A percentile compares a stretch with the other conserved stretches of the same genome.
Conservation (phyloP, 164 flowering plant genomes). For the Vitis amurensis region DNA sequence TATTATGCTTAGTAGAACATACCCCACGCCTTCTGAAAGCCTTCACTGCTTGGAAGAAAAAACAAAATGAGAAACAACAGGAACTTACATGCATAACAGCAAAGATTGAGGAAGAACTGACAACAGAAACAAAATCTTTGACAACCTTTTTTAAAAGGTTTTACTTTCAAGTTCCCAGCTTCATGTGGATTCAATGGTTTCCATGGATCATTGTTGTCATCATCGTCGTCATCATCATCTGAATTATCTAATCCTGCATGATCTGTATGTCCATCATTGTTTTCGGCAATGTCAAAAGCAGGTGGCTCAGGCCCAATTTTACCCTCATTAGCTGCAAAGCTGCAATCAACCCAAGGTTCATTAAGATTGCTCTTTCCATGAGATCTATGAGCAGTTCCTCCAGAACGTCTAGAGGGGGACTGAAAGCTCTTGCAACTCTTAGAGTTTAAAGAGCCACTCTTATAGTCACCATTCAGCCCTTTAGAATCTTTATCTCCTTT, state of each 20-base stretch:
- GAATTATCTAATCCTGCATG: conserved; percentile 28
- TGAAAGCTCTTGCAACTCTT: conserved; percentile 51
- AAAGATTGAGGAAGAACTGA: neutral
- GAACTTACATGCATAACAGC: neutral
- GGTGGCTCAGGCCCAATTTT: conserved; percentile 34
- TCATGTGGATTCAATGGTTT: conserved; percentile 95
- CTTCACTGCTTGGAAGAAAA: conserved; percentile 46
- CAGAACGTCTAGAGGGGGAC: conserved; percentile 63
- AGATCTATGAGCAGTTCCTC: conserved; percentile 46
- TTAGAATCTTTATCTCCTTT: conserved; percentile 31
- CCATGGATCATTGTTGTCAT: conserved; percentile 75
- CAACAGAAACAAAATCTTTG: conserved; percentile 1
- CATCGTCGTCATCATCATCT: conserved; percentile 50
- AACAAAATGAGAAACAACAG: neutral
- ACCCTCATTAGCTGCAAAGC: conserved; percentile 23
- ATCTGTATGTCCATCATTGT: conserved; percentile 38
- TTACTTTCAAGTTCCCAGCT: conserved; percentile 82
- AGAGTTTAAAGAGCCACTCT: conserved; percentile 42
- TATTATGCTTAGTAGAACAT: conserved; percentile 25
- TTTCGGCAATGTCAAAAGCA: conserved; percentile 25
- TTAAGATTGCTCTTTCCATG: conserved; percentile 30
- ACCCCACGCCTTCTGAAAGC: conserved; percentile 28
- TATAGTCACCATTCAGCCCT: conserved; percentile 23
- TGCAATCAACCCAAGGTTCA: conserved; percentile 26
- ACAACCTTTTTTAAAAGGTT: conserved; percentile 77